Evolutionary conservation across 768 basidiomycete genomes (phyloP), one percentile per base, ranked within the genome.

Genomic region (Inosperma sp.): DNA sequence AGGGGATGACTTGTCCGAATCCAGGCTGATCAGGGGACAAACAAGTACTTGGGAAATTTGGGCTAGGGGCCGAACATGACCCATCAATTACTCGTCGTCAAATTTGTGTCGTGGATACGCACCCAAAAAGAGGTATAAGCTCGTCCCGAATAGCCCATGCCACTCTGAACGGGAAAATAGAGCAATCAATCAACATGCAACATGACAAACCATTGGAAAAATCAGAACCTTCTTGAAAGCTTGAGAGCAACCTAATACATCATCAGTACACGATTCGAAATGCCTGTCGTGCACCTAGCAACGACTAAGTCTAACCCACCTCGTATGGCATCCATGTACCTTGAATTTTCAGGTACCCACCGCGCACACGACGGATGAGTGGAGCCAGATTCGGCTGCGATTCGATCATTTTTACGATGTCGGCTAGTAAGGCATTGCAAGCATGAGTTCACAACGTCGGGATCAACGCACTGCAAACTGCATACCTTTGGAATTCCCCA

Each of bases 321-420:
- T 89, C 90, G 68, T 87, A 93, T 27, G 90, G 90, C 83, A 93
- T 88, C 91, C 91, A 93, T 17, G 91, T 92, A 26, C 91, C 91
- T 62, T 93, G 91, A 36, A 93, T 92, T 72, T 93, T 92, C 53
- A 93, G 79, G 70, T 89, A 90, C 44, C 89, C 88, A 50, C 88
- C 90, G 39, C 88, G 82, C 26, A 93, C 89, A 53, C 89, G 79
- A 51, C 90, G 83, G 62, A 92, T 82, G 58, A 86, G 81, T 26
- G 83, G 76, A 22, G 88, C 88, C 30, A 93, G 74, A 70, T 92
- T 89, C 46, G 91, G 91, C 59, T 92, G 88, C 3, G 87, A 88
- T 71, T 93, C 91, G 60, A 93, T 82, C 80, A 93, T 92, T 66
- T 88, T 90, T 39, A 93, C 88, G 49, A 93, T 91, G 72, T 93